phyloP scores from a whole-genome alignment of 306 rosid genomes.

The Macrotyloma uniflorum region DNA sequence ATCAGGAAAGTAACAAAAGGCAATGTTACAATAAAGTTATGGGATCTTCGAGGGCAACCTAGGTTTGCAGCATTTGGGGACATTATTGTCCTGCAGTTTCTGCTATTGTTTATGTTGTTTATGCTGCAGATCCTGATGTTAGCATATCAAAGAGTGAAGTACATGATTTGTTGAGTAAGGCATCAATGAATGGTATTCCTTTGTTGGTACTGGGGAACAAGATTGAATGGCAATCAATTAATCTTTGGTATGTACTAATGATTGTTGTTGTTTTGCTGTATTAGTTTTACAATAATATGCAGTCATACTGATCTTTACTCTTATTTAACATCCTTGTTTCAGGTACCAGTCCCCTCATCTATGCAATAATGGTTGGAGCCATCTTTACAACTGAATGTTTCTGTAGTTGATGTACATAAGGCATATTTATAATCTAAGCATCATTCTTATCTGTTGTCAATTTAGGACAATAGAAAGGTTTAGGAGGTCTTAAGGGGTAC shows the following conservation, averaged over 20 bases:
- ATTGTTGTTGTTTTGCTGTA: neutral
- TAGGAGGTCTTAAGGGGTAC: constrained; percentile 29
- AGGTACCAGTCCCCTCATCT: constrained; percentile 61
- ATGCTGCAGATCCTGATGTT: no score
- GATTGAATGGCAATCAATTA: no score
- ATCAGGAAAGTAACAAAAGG: no score
- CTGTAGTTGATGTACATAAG: constrained; percentile 94
- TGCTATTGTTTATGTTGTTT: no score
- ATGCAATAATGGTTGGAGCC: constrained; percentile 72
- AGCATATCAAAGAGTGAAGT: no score
- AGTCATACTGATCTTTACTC: neutral
- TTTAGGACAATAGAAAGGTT: neutral
- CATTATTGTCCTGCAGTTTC: no score
- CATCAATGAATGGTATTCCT: no score
- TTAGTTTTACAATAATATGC: neutral
- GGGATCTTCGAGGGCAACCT: no score
- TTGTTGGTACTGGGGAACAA: no score
- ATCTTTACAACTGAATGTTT: constrained; percentile 70
- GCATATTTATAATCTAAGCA: constrained; percentile 47
- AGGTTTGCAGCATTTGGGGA: no score
- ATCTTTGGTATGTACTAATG: constrained; percentile 1
- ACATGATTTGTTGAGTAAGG: no score
- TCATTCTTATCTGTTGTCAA: constrained; percentile 8
- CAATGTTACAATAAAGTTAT: no score
- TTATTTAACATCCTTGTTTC: constrained; percentile 35